phyloP scores from a whole-genome alignment of 306 rosid genomes.

The Castanea sativa region DNA sequence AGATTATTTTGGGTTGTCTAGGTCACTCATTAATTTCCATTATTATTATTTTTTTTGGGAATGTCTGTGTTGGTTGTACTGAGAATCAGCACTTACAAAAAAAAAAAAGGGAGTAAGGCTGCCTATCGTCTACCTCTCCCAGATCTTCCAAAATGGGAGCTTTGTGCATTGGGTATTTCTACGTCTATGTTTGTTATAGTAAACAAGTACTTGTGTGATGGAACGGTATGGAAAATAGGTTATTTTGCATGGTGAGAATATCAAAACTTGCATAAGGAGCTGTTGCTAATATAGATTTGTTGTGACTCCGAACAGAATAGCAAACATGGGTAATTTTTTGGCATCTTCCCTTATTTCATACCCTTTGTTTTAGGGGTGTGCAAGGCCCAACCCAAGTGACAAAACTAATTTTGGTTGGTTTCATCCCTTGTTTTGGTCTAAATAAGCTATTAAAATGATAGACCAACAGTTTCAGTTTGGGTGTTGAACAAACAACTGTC shows the following conservation, averaged over 20 bases:
- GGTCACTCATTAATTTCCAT: neutral
- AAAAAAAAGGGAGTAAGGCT: no score
- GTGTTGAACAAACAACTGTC: no score
- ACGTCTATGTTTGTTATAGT: neutral
- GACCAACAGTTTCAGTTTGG: no score
- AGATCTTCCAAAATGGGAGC: no score
- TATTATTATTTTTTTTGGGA: neutral
- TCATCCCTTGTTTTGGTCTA: no score
- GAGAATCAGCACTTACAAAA: no score
- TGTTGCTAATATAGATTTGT: neutral
- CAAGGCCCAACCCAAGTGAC: no score
- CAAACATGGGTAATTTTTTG: neutral
- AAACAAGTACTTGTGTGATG: neutral
- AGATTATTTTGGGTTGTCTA: no score
- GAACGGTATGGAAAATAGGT: neutral
- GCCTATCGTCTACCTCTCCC: no score
- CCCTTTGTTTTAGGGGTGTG: neutral
- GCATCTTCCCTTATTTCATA: neutral
- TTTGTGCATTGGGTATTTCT: no score
- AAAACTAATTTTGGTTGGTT: no score
- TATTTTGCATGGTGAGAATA: neutral
- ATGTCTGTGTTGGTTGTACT: neutral
- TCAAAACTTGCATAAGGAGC: neutral
- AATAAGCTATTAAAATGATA: no score
- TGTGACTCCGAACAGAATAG: neutral